These are phyloP conservation scores for Paramyrothecium sp. DNA, from an alignment of 2,329 filamentous ascomycete genomes.

Conservation along the genomic window DNA sequence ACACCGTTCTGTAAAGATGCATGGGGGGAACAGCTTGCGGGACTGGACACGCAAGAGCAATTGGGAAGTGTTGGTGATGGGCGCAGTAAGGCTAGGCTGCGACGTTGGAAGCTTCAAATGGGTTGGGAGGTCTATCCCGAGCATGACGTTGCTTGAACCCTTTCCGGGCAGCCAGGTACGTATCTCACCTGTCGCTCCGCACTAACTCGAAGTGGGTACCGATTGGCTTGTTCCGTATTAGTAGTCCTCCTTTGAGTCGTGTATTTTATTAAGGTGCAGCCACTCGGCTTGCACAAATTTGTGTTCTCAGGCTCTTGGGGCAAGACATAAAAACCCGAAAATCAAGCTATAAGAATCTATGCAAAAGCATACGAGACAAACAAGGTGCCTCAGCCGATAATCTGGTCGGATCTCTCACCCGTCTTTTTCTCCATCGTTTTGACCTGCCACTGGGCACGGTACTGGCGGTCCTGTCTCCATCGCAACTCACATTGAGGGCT, in stretches of 20 bases:
- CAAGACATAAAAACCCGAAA: no score
- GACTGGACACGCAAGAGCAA: neutral
- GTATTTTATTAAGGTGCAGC: conserved; percentile 1
- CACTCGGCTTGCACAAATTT: neutral
- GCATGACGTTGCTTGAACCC: conserved; percentile 25
- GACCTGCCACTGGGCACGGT: no score
- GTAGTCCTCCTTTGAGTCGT: no score
- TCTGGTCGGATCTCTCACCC: no score
- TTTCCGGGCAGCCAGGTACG: neutral
- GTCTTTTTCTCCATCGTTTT: no score
- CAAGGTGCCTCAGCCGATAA: no score
- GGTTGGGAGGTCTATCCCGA: conserved; percentile 5
- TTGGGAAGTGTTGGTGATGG: conserved; percentile 1
- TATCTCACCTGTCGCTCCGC: no score
- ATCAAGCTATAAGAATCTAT: no score
- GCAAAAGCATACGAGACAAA: no score
- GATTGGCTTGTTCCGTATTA: neutral
- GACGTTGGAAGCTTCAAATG: conserved; percentile 11
- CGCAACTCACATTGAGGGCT: no score
- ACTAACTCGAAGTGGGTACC: no score
- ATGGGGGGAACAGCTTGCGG: conserved; percentile 10
- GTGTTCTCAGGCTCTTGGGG: neutral
- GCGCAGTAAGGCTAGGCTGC: conserved; percentile 12
- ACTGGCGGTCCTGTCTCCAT: no score
- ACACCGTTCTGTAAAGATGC: conserved; percentile 13